Evolutionary conservation across 371 early-diverging fungal genomes (phyloP).

Genomic region (Mucor indicus): DNA sequence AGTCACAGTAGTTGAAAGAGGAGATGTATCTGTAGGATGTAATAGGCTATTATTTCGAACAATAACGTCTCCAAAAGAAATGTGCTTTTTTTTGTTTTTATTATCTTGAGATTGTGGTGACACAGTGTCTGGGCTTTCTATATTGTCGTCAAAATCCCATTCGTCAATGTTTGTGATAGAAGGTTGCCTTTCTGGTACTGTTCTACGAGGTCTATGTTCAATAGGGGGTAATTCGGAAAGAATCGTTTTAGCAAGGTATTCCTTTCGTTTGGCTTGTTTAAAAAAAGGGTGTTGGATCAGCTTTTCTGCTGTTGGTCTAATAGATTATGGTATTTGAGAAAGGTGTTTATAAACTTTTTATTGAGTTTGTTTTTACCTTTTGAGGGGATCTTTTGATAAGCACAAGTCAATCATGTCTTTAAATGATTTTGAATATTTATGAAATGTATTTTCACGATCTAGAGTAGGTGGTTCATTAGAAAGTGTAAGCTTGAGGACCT

Average conservation of each 20-base stretch:
- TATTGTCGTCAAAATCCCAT: constrained; percentile 44
- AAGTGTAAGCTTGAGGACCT: constrained; percentile 88
- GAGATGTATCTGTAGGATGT: constrained; percentile 14
- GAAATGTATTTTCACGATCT: constrained; percentile 69
- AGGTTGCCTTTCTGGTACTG: constrained; percentile 33
- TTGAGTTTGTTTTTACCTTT: too few relatives aligned
- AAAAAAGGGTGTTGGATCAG: constrained; percentile 79
- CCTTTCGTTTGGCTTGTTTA: constrained; percentile 75
- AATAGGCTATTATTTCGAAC: constrained; percentile 24
- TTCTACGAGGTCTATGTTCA: constrained; percentile 56
- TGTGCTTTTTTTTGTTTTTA: constrained; percentile 25
- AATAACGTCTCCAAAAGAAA: constrained; percentile 49
- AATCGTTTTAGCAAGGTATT: constrained; percentile 59
- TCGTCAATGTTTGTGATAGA: constrained; percentile 31
- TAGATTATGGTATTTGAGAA: neutral
- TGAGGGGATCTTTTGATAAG: constrained; percentile 78
- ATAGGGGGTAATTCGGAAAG: constrained; percentile 70
- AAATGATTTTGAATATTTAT: constrained; percentile 75
- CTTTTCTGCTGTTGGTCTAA: constrained; percentile 79
- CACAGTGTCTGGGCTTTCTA: neutral
- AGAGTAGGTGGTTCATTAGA: constrained; percentile 88
- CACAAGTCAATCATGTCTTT: constrained; percentile 88
- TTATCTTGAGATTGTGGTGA: constrained; percentile 8
- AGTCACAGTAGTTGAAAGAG: neutral
- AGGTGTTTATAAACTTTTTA: neutral